Evolutionary conservation across 2,329 filamentous ascomycete species (phyloP).

Genomic region (Colletotrichum endophyticum): DNA sequence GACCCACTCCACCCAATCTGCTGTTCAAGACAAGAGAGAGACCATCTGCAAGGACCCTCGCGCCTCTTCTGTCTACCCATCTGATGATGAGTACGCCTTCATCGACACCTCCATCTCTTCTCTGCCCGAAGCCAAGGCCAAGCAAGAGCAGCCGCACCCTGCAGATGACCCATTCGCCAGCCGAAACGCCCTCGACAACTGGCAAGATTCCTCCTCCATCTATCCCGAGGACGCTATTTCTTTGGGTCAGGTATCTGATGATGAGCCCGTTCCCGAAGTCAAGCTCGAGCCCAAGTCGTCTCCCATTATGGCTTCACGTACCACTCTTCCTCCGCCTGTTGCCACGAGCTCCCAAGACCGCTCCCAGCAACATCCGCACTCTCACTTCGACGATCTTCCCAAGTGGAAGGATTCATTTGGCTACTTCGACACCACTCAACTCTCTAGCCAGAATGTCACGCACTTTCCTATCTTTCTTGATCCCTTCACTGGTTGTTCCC

Average conservation of each 20-base stretch:
- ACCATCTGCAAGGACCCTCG: background rate
- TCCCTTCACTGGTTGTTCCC: background rate
- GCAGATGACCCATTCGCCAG: background rate
- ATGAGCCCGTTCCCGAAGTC: background rate
- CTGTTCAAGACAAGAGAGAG: background rate
- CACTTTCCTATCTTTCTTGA: background rate
- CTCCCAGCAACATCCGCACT: background rate
- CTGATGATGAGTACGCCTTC: background rate
- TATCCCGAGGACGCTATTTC: conserved; percentile 6
- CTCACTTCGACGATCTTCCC: conserved; percentile 13
- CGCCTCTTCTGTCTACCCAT: background rate
- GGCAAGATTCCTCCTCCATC: conserved; percentile 8
- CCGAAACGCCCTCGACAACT: background rate
- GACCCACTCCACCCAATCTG: background rate
- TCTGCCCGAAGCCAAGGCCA: background rate
- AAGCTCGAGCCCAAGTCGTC: background rate
- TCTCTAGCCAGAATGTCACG: background rate
- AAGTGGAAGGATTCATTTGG: background rate
- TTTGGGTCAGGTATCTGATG: background rate
- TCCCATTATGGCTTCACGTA: background rate
- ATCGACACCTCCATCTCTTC: background rate
- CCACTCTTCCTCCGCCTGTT: background rate
- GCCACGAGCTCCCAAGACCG: background rate
- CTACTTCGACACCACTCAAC: background rate
- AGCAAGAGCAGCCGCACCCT: background rate